Percentiles rank a stretch among this genome's conserved stretches.
These are phyloP conservation scores for Vitis rupestris DNA, from an alignment of 164 flowering plant species.

Conservation along the genomic window DNA sequence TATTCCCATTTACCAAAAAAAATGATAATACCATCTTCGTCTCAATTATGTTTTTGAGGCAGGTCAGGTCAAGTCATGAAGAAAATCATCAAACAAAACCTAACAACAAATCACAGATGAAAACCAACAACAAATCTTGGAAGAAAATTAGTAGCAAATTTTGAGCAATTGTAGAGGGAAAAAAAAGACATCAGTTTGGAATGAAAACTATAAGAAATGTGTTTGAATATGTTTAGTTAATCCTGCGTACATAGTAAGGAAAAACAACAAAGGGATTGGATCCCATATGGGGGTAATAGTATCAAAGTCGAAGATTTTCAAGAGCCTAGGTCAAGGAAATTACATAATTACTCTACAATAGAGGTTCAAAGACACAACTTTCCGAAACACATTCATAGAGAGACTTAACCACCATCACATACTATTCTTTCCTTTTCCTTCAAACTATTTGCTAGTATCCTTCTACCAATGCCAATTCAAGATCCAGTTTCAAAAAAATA, in stretches of 20 bases:
- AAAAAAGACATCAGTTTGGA: background rate
- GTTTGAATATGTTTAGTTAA: slow-evolving; percentile 42
- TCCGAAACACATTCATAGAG: slow-evolving; percentile 69
- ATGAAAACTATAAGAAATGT: background rate
- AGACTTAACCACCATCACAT: slow-evolving; percentile 77
- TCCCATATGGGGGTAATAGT: slow-evolving; percentile 45
- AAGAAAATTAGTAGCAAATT: background rate
- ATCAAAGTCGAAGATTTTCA: background rate
- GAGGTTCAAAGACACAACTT: slow-evolving; percentile 71
- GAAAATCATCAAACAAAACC: background rate
- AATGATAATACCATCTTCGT: no score
- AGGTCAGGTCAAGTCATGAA: fast-evolving
- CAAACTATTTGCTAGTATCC: slow-evolving; percentile 21
- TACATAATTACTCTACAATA: slow-evolving; percentile 89
- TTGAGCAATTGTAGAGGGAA: no score
- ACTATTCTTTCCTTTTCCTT: slow-evolving; percentile 32
- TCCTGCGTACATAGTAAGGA: slow-evolving; percentile 58
- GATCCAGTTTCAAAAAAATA: background rate
- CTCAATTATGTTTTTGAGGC: no score
- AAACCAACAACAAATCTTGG: background rate
- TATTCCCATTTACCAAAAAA: no score
- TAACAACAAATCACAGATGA: background rate
- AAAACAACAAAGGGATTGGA: slow-evolving; percentile 46
- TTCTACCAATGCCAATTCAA: slow-evolving; percentile 3
- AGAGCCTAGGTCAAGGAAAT: background rate